Evolutionary conservation across 352 stramenopile genomes (phyloP), one percentile per base, ranked within the genome.

Genomic region (Globisporangium acanthophoron): DNA sequence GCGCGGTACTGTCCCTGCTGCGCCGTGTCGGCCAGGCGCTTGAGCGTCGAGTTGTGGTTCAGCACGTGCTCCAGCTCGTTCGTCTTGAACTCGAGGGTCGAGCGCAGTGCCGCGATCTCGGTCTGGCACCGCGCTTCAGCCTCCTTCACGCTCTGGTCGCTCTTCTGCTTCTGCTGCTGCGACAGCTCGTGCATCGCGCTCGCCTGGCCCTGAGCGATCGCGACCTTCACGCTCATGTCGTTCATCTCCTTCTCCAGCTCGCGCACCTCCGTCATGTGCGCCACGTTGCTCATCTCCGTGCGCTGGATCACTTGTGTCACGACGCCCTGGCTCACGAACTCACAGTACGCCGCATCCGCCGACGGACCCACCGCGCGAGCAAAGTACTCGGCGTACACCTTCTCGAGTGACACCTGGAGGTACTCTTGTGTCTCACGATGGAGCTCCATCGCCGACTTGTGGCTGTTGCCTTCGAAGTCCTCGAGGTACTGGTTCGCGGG

Each of bases 41-140:
- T 91, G 68, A 94, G 73, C n/a, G 85, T 94, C 29, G 83, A 82
- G 37, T 94, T 94, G 66, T 94, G 83, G 64, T 89, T 91, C 48
- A 93, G 58, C 59, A 94, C 85, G 71, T 94, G 81, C 59, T 94
- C 85, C 18, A 94, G 65, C 63, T 94, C 84, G 60, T 92, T 88
- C 16, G 82, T 93, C 67, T 94, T 93, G 64, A 90, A 93, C 45
- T 94, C 84, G 31, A 94, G 60, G 35, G 78, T 85, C 29, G 83
- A 80, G 15, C 73, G 78, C 63, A 94, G 66, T 37, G 69, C 67
- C 8, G 78, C 58, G 41, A 93, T 70, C 60, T 94, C 81, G 24
- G 72, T 76, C 16, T 78, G 71, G 56, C 78, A 90, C 5, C 85
- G 83, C 61, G 88, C 76, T 56, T 93, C 83, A 16, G 78, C 77